These are phyloP conservation scores for Dinochytrium kinnereticum DNA, from an alignment of 371 early-diverging fungal species.

Conservation along the genomic window DNA sequence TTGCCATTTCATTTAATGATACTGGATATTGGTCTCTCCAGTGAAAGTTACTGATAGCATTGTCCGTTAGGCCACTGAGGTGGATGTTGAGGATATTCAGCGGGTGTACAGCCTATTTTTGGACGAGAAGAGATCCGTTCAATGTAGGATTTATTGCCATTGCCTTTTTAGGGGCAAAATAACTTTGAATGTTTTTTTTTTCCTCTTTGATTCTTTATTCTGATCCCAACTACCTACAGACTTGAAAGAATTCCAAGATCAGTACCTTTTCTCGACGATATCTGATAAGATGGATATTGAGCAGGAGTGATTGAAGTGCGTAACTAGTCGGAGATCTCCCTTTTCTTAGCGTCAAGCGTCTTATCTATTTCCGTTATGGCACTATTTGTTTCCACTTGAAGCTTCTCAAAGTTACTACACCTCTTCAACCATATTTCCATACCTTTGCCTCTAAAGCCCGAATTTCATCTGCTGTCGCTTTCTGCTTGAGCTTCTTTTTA, in stretches of 20 bases:
- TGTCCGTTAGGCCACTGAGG: constrained; percentile 67
- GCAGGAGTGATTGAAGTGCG: not conserved
- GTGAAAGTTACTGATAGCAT: not conserved
- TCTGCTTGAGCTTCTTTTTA: constrained; percentile 64
- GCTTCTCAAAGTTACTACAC: not conserved
- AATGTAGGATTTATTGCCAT: constrained; percentile 61
- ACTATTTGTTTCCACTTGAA: constrained; percentile 76
- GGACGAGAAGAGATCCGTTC: constrained; percentile 96
- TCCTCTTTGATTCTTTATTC: constrained; percentile 46
- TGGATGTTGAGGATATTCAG: constrained; percentile 91
- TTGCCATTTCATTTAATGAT: no score
- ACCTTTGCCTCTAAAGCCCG: constrained; percentile 68
- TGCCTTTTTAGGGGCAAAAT: no score
- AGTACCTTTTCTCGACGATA: constrained; percentile 86
- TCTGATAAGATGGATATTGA: constrained; percentile 36
- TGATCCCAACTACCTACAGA: constrained; percentile 38
- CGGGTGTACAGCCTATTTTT: constrained; percentile 92
- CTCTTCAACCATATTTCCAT: not conserved
- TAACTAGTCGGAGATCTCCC: constrained; percentile 60
- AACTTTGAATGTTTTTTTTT: constrained; percentile 13
- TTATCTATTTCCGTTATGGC: constrained; percentile 72
- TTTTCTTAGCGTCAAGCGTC: constrained; percentile 69
- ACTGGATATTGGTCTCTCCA: not conserved
- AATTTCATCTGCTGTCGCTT: constrained; percentile 62
- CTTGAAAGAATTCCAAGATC: constrained; percentile 83